These are phyloP conservation scores for Emydomyces testavorans DNA, from an alignment of 2,329 filamentous ascomycete genomes.

Conservation along the genomic window DNA sequence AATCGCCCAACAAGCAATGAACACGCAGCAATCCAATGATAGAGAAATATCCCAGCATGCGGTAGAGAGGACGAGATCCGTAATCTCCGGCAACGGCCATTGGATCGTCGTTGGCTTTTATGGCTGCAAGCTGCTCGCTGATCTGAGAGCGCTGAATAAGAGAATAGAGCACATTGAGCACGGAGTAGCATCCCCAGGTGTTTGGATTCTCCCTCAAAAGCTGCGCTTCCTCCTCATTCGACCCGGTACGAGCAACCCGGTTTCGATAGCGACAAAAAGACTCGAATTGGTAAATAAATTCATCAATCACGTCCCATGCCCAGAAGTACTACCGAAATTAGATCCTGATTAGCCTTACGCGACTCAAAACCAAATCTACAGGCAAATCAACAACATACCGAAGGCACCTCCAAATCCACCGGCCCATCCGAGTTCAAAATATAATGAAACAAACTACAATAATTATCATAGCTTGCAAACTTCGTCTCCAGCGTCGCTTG, in stretches of 20 bases:
- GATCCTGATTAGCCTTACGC: conserved; percentile 7
- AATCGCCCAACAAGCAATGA: conserved; percentile 92
- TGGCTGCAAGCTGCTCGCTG: conserved; percentile 88
- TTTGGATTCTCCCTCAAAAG: conserved; percentile 93
- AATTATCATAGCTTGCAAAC: conserved; percentile 97
- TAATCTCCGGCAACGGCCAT: conserved; percentile 85
- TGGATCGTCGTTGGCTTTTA: conserved; percentile 87
- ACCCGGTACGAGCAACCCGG: conserved; percentile 65
- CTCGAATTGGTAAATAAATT: conserved; percentile 99
- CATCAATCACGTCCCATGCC: conserved; percentile 99
- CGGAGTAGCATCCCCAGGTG: conserved; percentile 98
- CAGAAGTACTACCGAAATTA: conserved; percentile 67
- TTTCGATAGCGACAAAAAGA: conserved; percentile 96
- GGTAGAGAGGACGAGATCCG: conserved; percentile 84
- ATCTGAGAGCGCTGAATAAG: conserved; percentile 98
- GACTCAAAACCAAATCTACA: not conserved
- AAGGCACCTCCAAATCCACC: conserved; percentile 90
- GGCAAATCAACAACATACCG: conserved; percentile 49
- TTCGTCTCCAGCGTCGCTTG: conserved; percentile 92
- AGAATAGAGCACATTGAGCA: conserved; percentile 97
- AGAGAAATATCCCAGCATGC: conserved; percentile 98
- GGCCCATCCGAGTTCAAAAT: conserved; percentile 99
- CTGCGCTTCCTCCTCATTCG: conserved; percentile 85
- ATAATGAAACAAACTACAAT: conserved; percentile 98
- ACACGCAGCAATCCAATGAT: conserved; percentile 95